These are phyloP conservation scores for Coemansia sp. DNA, from an alignment of 192 early-diverging fungal species.

Conservation along the genomic window DNA sequence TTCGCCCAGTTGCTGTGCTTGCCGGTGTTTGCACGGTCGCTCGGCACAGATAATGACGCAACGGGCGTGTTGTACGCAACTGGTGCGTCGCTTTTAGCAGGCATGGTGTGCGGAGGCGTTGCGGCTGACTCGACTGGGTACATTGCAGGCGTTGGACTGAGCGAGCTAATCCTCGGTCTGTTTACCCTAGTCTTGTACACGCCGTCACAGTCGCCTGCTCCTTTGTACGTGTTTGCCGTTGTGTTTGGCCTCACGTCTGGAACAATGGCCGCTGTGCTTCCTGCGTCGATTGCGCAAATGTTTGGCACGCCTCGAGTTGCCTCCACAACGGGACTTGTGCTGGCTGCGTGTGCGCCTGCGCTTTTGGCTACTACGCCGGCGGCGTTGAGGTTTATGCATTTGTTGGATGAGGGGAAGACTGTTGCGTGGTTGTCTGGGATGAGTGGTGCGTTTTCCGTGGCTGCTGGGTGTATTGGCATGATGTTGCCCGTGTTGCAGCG, in stretches of 20 bases:
- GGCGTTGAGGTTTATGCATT: constrained; percentile 17
- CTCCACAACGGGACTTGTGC: constrained; percentile 19
- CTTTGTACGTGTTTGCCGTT: constrained; percentile 29
- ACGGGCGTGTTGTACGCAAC: constrained; percentile 23
- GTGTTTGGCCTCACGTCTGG: constrained; percentile 31
- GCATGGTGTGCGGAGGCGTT: constrained; percentile 16
- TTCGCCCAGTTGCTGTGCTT: constrained; percentile 34
- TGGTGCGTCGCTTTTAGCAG: constrained; percentile 12
- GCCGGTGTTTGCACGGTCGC: constrained; percentile 21
- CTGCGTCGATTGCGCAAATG: constrained; percentile 25
- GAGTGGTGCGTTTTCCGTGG: constrained; percentile 23
- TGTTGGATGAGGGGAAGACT: constrained; percentile 2
- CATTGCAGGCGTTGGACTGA: constrained; percentile 27
- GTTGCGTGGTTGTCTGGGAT: constrained; percentile 23
- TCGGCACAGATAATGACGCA: constrained; percentile 7
- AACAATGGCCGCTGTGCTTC: constrained; percentile 16
- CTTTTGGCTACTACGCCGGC: constrained; percentile 22
- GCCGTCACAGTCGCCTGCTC: constrained; percentile 13
- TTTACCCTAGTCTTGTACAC: constrained; percentile 33
- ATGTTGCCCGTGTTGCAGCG: constrained; percentile 33
- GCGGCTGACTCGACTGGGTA: constrained; percentile 23
- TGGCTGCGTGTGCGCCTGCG: constrained; percentile 16
- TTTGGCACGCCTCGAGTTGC: constrained; percentile 30
- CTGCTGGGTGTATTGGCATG: constrained; percentile 22
- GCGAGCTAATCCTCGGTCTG: constrained; percentile 21